Base-by-base conservation (phyloP, 768 basidiomycete genomes). In the Nevesoporus exiguus region DNA sequence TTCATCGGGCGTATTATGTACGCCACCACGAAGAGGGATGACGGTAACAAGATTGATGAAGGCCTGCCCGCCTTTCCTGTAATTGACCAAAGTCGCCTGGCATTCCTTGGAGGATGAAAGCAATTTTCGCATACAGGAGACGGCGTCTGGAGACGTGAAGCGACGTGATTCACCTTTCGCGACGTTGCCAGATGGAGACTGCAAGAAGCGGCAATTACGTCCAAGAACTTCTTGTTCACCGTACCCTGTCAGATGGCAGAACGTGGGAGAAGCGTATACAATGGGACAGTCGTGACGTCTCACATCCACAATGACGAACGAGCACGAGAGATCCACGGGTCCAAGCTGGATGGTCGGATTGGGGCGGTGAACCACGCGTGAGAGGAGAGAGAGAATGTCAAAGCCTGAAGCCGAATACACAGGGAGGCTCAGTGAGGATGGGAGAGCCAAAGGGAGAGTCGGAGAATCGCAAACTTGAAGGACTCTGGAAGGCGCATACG, bases 11-110 rank as follows among this genome's bases (percentile, higher is more conserved):
- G 29, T 60, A 64, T 67, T 77, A 71, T 52, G 59, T 54, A 62
- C 75, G 53, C 82, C 90, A 8, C 87, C 91, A 0, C 77, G 67
- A 54, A 98, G 80, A 17, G 97, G 96, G 34, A 98, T 89, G 63
- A 98, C 81, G 22, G 90, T 90, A 58, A 98, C 85, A 52, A 96
- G 83, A 66, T 98, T 99, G 72, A 90, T 83, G 71, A 98, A 98
- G 1, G 93, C 81, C 21, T 77, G 73, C 9, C 93, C 92, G 51
- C 85, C 84, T 64, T 93, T 93, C 34, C 83, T 77, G 68, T 93
- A 98, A 70, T 99, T 98, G 70, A 94, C 77, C 47, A 99, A 75
- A 47, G 79, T 84, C 2, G 83, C 84, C 72, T 98, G 96, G 62
- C 90, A 91, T 72, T 98, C 96, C 68, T 94, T 93, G 58, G 86